Percentiles rank a stretch among this genome's conserved stretches.
phyloP scores from a whole-genome alignment of 371 early-diverging fungal species.

The Rhizopus sp. region DNA sequence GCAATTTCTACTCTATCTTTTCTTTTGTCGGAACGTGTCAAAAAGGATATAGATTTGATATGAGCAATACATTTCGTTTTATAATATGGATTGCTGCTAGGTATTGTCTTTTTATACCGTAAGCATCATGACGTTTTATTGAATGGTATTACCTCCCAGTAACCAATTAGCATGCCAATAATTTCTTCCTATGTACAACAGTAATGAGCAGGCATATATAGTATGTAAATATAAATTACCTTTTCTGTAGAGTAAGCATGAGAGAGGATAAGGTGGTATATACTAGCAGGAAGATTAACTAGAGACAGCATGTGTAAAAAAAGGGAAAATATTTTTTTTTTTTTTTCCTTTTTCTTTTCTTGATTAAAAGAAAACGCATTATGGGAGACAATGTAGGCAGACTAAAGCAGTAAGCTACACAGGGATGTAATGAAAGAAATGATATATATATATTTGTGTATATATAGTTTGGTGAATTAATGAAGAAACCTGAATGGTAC shows the following conservation, averaged over 20 bases:
- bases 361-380: too few species aligned
- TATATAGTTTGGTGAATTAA: constrained; percentile 12
- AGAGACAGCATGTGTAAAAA: constrained; percentile 24
- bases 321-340: neutral
- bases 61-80: constrained; percentile 40
- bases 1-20: constrained; percentile 75
- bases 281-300: constrained; percentile 49
- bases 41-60: constrained; percentile 57
- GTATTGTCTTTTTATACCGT: constrained; percentile 21
- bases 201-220: too few species aligned
- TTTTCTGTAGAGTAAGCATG: constrained; percentile 65
- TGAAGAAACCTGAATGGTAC: constrained; percentile 70
- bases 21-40: constrained; percentile 74
- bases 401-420: neutral
- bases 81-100: constrained; percentile 33
- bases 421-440: too few species aligned
- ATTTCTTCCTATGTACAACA: constrained; percentile 62
- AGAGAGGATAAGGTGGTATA: constrained; percentile 52
- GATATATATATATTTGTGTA: neutral
- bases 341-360: constrained; percentile 1
- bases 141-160: constrained; percentile 51
- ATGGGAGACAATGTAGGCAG: neutral
- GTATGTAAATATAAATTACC: constrained; percentile 23
- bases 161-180: constrained; percentile 73
- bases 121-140: neutral